phyloP scores from a whole-genome alignment of 2,329 filamentous ascomycete species.

The Colletotrichum sp. region DNA sequence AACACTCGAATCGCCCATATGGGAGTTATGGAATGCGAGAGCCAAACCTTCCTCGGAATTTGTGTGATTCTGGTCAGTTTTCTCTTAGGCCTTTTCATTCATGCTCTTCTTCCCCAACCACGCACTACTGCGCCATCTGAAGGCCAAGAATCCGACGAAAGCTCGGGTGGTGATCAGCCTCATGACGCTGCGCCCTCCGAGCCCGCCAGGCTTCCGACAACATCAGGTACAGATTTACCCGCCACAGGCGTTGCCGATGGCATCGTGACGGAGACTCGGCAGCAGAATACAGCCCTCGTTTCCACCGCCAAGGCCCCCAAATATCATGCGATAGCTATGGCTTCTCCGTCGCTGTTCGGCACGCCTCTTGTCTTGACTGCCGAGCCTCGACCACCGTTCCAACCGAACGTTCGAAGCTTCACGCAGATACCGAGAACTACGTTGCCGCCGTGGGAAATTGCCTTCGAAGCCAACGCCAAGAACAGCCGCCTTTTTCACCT shows the following conservation, averaged over 20 bases:
- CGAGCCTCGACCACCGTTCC: background rate
- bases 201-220: accelerated
- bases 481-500: background rate
- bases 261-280: accelerated
- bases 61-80: background rate
- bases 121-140: too few relatives aligned
- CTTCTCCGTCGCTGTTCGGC: accelerated
- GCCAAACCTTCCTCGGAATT: background rate
- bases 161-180: too few relatives aligned
- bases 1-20: background rate
- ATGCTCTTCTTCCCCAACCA: background rate
- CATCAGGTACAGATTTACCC: background rate
- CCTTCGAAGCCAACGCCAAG: background rate
- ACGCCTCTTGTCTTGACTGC: background rate
- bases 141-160: too few relatives aligned
- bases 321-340: background rate
- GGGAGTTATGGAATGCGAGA: background rate
- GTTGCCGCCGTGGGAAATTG: background rate
- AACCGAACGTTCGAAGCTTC: accelerated
- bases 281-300: background rate
- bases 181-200: background rate
- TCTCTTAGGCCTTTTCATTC: background rate
- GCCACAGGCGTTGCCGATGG: accelerated
- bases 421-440: accelerated
- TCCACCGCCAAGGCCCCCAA: background rate